Evolutionary conservation across 495 filamentous ascomycete genomes (phyloP).

Genomic region (Penicillium paradoxum): DNA sequence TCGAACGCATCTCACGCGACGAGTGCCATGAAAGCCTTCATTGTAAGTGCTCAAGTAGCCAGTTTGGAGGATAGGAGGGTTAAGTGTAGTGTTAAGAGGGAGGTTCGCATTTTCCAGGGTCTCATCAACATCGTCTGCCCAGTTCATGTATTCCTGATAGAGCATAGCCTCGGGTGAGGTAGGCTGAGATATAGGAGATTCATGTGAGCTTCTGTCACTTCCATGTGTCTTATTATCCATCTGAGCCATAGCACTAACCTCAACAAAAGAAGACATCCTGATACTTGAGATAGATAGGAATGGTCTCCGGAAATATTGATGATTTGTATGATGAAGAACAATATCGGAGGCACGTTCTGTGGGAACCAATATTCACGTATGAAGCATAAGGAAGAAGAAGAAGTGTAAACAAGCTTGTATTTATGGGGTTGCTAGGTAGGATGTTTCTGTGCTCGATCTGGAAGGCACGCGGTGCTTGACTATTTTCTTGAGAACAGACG

Average conservation of each 20-base stretch:
- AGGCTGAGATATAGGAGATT: neutral
- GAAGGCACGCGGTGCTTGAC: neutral
- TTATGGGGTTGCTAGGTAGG: neutral
- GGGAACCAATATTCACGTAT: neutral
- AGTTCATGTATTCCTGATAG: conserved; percentile 7
- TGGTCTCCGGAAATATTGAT: too few species aligned
- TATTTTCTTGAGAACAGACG: neutral
- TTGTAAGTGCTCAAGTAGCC: too few species aligned
- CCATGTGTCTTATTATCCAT: neutral
- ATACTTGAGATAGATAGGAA: neutral
- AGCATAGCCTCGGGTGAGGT: neutral
- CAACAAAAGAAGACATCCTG: neutral
- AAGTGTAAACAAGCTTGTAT: neutral
- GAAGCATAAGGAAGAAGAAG: too few species aligned
- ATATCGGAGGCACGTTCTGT: too few species aligned
- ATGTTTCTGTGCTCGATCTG: neutral
- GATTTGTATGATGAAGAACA: too few species aligned
- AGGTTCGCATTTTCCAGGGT: neutral
- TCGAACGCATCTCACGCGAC: neutral
- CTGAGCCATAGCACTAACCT: neutral
- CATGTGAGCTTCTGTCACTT: neutral
- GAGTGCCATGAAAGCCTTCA: neutral
- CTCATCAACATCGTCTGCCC: conserved; percentile 11
- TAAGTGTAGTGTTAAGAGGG: neutral
- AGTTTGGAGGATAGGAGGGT: neutral